Conservation (phyloP, 1,139 yeast genomes). For the Scheffersomyces titani region DNA sequence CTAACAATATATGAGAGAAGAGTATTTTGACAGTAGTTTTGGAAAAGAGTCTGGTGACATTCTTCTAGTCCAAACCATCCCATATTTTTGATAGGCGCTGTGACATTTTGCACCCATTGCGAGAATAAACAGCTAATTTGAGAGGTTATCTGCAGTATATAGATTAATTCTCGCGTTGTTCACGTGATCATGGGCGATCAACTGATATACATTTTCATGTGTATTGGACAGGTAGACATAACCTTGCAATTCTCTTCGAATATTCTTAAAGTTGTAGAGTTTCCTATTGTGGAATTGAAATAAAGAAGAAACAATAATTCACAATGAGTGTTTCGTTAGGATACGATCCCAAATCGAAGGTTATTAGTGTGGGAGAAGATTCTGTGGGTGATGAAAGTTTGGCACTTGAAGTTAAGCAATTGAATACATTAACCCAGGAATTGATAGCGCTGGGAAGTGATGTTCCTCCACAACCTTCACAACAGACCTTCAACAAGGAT, state of each 20-base stretch:
- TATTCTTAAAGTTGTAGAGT: background rate
- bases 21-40: background rate
- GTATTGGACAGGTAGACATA: background rate
- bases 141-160: background rate
- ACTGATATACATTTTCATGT: background rate
- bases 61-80: background rate
- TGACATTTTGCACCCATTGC: background rate
- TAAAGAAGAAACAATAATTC: background rate
- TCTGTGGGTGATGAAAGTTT: slow-evolving; percentile 28
- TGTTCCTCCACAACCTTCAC: slow-evolving; percentile 66
- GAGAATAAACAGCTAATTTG: background rate
- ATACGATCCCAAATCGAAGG: slow-evolving; percentile 33
- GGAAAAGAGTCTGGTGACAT: background rate
- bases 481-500: slow-evolving; percentile 55
- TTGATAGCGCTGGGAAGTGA: slow-evolving; percentile 62
- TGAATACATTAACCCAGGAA: slow-evolving; percentile 64
- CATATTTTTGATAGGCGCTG: background rate
- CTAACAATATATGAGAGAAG: background rate
- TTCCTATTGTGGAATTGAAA: background rate
- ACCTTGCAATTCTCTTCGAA: background rate
- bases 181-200: background rate
- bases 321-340: slow-evolving; percentile 22
- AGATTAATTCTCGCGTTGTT: background rate
- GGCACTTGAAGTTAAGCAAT: slow-evolving; percentile 55
- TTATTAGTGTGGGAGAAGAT: slow-evolving; percentile 27